Evolutionary conservation across 1,139 yeast species (phyloP), one percentile per base, ranked within the genome.

Genomic region (Protomyces arabidopsidicola): DNA sequence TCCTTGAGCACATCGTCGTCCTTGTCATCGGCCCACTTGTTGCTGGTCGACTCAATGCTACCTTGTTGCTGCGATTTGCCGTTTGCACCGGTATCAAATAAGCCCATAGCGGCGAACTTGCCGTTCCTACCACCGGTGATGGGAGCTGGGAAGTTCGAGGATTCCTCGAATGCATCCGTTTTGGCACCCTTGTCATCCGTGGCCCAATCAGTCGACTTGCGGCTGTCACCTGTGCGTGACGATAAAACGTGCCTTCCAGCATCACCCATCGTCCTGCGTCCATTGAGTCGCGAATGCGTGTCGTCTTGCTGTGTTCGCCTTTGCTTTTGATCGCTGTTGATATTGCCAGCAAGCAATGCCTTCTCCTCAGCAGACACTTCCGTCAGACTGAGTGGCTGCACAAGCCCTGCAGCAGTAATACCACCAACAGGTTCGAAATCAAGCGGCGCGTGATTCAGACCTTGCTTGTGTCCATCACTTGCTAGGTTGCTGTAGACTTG

Each of bases 1-100:
- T 58, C 62, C 20, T 58, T 58, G 24, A 52, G 56, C 34, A 58
- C 62, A 52, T 58, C 56, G n/a, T 58, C 62, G 22, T 58, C 62
- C 53, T 58, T 58, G 52, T 51, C 56, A 16, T 58, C 56, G 27
- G 53, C 42, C 62, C 62, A 58, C 36, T 52, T 58, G 22, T 18
- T 18, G 27, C 22, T 56, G 35, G 31, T 48, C n/a, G 34, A 9
- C 12, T 58, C 62, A 8, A 38, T 2, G 22, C 3, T 24, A 1
- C 18, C 22, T 12, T 42, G 48, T 9, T 36, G 42, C 42, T 12
- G 42, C 14, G 9, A 12, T 14, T 36, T 12, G 42, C 42, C 42
- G 16, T 36, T 36, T n/a, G 16, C 14, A n/a, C 48, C 48, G n/a
- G 62, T 52, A 38, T 58, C 62, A 55, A 58, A 58, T 2, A 58